Base-by-base conservation (phyloP, 352 stramenopile genomes). In the Globisporangium spiculum region DNA sequence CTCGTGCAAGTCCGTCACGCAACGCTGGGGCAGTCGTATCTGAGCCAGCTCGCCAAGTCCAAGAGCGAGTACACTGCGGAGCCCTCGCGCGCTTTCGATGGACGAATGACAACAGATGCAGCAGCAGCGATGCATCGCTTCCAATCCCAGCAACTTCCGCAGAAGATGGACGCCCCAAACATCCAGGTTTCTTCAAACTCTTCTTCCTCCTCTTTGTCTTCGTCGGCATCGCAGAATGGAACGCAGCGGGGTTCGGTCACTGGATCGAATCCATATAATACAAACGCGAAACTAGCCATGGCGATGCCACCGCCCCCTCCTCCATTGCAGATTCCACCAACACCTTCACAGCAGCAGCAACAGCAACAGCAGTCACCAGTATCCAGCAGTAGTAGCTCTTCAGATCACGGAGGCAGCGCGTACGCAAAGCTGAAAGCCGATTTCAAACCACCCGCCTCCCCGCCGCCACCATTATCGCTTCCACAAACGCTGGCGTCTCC, bases 1-100 rank as follows among this genome's bases (percentile, higher is more conserved):
- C 60, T 94, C 4, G 87, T 92, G 30, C 87, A 94, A 71, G 79
- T 89, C 26, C 82, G 83, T 14, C 85, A 94, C 59, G 85, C 87
- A 20, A 79, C 66, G n/a, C 68, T 81, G 30, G 73, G 77, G 1
- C 50, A 46, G 41, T 60, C 48, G 57, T 65, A 71, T 27, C 18
- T 50, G 20, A 61, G 20, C 27, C 66, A 67, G 20, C 30, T 71
- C 6, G 38, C 52, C 3, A 67, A 67, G 24, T 12, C 59, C 2
- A 67, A 60, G 66, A 71, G 60, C 52, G 54, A 63, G 16, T 54
- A 64, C 27, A 46, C 18, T 18, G 53, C 20, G n/a, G 52, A 58
- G 56, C 10, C n/a, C 30, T 32, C 38, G 12, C 26, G 34, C 22
- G 9, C 0, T 10, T 26, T 18, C 1, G 27, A 30, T 1, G 16